phyloP scores from a whole-genome alignment of 805 yeast genomes.

The Naumovozyma castellii region DNA sequence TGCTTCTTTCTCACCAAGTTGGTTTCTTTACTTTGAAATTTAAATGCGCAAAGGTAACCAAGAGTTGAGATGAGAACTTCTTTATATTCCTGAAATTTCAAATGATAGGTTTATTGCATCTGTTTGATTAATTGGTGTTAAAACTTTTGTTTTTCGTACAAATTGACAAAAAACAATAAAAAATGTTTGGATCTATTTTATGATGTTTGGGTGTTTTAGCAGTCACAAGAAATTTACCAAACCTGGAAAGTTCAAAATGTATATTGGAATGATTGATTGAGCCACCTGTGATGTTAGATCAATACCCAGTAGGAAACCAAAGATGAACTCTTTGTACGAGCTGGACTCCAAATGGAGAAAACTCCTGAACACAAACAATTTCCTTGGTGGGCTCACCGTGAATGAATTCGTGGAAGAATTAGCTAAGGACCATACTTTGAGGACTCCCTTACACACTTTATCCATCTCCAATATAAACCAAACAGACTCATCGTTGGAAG shows the following conservation, averaged over 20 bases:
- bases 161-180: too few relatives aligned
- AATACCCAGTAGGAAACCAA: not conserved
- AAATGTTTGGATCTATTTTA: too few relatives aligned
- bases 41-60: not conserved
- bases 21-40: not conserved
- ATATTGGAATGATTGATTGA: too few relatives aligned
- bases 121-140: too few relatives aligned
- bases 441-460: conserved; percentile 3
- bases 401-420: conserved; percentile 74
- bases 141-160: too few relatives aligned
- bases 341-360: conserved; percentile 53
- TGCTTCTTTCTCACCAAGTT: conserved; percentile 34
- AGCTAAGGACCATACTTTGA: conserved; percentile 47
- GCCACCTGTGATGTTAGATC: not conserved
- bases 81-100: not conserved
- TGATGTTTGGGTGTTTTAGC: too few relatives aligned
- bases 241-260: too few relatives aligned
- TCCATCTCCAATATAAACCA: not conserved
- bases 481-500: conserved; percentile 3
- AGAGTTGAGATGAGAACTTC: too few relatives aligned
- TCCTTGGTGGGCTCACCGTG: conserved; percentile 59
- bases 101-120: too few relatives aligned
- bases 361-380: conserved; percentile 50
- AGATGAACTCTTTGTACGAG: conserved; percentile 42
- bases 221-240: too few relatives aligned